Evolutionary conservation across 2,329 filamentous ascomycete species (phyloP), one percentile per base, ranked within the genome.

Genomic region (Monosporascus sp.): DNA sequence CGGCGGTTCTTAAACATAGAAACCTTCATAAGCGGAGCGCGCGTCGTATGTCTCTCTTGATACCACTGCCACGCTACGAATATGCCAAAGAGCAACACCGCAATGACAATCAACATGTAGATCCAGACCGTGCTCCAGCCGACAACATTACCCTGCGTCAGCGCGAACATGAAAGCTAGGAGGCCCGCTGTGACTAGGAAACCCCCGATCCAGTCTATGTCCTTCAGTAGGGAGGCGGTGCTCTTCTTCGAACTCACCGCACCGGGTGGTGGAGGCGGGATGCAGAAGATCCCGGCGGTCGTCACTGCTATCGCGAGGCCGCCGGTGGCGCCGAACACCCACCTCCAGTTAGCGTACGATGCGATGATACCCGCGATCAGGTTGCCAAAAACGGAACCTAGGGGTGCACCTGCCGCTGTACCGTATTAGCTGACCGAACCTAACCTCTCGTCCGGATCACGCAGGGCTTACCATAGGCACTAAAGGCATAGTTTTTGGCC

Each of bases 401-500:
- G 68, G 0, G 86, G 85, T 0, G 85, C 81, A 2, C 85, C 86
- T 1, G 84, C 84, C 18, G 80, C 78, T 79, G 46, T 17, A 20
- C 37, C 47, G 55, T 11, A 63, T 47, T 18, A 38, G 37, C 18
- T 18, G 35, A 24, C 14, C 44, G 7, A 20, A 14, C 6, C 18
- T 20, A 14, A 7, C n/a, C 2, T 8, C 40, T 9, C 31, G 31
- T 35, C 31, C 31, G 4, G 31, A 35, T 43, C 40, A 18, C n/a
- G 18, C 22, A 41, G 11, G 22, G 51, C 71, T 52, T 63, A 78
- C 77, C 78, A 54, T 86, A 88, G 22, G 78, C 76, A 38, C 80
- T 81, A 59, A 89, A 88, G 1, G 85, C 85, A 63, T 87, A 87
- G 60, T 87, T 88, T 69, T 88, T 88, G 4, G 84, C 81, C 58